Percentiles rank a stretch among this genome's conserved stretches.
These are phyloP conservation scores for Inonotus obliquus DNA, from an alignment of 1,284 basidiomycete species.

Conservation along the genomic window DNA sequence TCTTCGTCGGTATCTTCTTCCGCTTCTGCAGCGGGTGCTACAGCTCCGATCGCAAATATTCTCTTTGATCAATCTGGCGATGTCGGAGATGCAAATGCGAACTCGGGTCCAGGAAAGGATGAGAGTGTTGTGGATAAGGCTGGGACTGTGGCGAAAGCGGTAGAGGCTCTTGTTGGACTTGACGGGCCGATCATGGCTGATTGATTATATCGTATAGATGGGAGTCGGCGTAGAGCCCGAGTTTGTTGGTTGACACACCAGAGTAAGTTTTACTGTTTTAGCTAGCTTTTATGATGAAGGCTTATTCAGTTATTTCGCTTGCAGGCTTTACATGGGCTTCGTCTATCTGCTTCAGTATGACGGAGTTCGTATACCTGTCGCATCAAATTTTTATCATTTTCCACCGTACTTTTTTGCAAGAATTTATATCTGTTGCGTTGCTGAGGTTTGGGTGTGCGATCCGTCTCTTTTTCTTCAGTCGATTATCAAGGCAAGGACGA, in stretches of 20 bases:
- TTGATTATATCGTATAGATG: slow-evolving; percentile 3
- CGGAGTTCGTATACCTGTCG: too few species aligned
- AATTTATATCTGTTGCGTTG: too few species aligned
- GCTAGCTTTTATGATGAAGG: neutral
- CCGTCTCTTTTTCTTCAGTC: too few species aligned
- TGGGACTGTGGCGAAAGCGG: slow-evolving; percentile 15
- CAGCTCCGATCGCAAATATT: slow-evolving; percentile 40
- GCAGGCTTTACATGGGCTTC: too few species aligned
- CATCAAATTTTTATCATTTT: too few species aligned
- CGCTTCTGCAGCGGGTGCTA: slow-evolving; percentile 28
- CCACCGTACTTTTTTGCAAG: too few species aligned
- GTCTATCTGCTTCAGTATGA: too few species aligned
- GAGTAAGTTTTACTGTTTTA: neutral
- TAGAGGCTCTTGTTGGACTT: slow-evolving; percentile 15
- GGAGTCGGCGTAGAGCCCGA: slow-evolving; percentile 9
- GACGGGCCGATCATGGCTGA: slow-evolving; percentile 8
- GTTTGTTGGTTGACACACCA: neutral
- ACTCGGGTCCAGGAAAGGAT: too few species aligned
- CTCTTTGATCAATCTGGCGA: slow-evolving; percentile 28
- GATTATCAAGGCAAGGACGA: too few species aligned
- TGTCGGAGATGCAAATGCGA: slow-evolving; percentile 24
- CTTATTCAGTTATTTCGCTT: too few species aligned
- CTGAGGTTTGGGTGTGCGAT: too few species aligned
- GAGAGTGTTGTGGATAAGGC: slow-evolving; percentile 22
- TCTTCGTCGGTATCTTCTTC: slow-evolving; percentile 27